Base-by-base conservation (phyloP, 2,329 filamentous ascomycete genomes). In the Fusarium robinianum region DNA sequence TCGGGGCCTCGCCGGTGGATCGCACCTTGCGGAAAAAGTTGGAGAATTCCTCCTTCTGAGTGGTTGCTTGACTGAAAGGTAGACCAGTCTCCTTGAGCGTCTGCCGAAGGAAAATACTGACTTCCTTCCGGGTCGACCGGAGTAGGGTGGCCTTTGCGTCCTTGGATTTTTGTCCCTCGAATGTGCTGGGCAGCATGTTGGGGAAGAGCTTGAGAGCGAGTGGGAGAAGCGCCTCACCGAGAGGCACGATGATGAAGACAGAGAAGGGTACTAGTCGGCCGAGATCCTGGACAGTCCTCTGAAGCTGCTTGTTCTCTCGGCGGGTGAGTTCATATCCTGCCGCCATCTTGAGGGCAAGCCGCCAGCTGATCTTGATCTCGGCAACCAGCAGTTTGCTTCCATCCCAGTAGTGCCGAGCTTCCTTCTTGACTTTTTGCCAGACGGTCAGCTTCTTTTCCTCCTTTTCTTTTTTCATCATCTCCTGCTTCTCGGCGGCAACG, bases 11-110 rank as follows among this genome's bases (percentile, higher is more conserved):
- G 53, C 92, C 94, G 1, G 92, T 96, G 12, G 89, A 84, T 40
- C 94, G 80, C 51, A 97, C 82, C 76, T 99, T 99, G 67, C 89
- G 87, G 85, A 99, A 99, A 73, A 99, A 99, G 63, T 92, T 89
- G 49, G 87, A 80, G 61, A 99, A 99, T 67, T 97, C 94, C 58
- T 96, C 90, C 64, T 86, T 91, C 66, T 94, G 90, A 11, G 92
- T 85, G 39, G 87, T 95, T 32, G 87, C 84, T 3, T 83, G 79
- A 41, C 87, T 95, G 55, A 99, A 73, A 1, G 94, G 94, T 35
- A 97, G 76, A 36, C 94, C 94, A n/a, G 89, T 94, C 73, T 99
- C 94, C 58, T 85, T 87, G 44, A 99, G 73, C 0, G 94, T 99
- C 60, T 88, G 83, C 46, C 88, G 86, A 50, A 99, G 76, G 71